Percentiles rank a stretch among this genome's conserved stretches.
These are phyloP conservation scores for Microsporum canis DNA, from an alignment of 2,329 filamentous ascomycete genomes.

Conservation along the genomic window DNA sequence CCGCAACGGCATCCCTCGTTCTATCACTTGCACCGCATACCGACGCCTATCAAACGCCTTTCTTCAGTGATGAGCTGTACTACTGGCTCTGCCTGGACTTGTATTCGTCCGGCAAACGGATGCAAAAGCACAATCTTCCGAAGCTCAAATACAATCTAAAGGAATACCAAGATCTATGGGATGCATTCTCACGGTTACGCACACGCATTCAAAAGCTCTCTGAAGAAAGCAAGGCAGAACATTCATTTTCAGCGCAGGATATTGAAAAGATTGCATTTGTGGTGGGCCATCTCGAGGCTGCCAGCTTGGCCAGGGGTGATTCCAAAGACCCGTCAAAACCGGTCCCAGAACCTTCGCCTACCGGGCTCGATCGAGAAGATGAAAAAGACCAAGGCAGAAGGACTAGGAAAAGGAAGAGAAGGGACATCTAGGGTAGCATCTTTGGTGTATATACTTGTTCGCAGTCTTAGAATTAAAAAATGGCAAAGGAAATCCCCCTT, in stretches of 20 bases:
- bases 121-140: background rate
- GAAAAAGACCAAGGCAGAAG: background rate
- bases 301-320: conserved; percentile 13
- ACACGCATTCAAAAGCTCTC: conserved; percentile 16
- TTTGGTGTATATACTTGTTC: background rate
- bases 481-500: background rate
- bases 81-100: conserved; percentile 28
- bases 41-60: conserved; percentile 21
- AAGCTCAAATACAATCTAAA: conserved; percentile 32
- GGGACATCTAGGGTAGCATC: background rate
- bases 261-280: conserved; percentile 32
- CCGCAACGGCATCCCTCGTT: conserved; percentile 34
- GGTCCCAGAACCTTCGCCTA: background rate
- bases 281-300: conserved; percentile 24
- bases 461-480: background rate
- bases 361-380: background rate
- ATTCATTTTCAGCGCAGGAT: conserved; percentile 21
- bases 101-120: background rate
- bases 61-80: conserved; percentile 36
- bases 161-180: conserved; percentile 29
- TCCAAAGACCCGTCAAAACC: background rate
- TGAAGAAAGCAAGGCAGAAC: conserved; percentile 1
- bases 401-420: background rate
- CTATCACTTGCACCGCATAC: conserved; percentile 24
- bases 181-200: conserved; percentile 18